Conservation (phyloP, 2,329 filamentous ascomycete genomes). For the Microascus cirrosus region DNA sequence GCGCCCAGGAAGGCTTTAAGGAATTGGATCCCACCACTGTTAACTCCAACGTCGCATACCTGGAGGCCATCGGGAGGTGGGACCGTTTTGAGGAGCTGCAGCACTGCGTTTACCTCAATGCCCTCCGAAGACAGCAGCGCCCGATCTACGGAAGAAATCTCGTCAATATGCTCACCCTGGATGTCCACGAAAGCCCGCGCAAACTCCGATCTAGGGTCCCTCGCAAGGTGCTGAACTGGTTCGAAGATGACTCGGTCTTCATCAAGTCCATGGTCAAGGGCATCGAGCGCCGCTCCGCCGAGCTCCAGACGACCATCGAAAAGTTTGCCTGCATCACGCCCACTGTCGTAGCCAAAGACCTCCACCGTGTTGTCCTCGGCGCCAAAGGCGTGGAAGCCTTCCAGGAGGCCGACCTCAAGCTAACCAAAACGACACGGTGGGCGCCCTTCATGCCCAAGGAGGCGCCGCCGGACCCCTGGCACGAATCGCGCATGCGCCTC, state of each 20-base stretch:
- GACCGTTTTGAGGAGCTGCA: conserved; percentile 67
- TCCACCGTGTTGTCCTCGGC: conserved; percentile 58
- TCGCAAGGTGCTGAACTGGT: conserved; percentile 59
- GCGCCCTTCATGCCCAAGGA: conserved; percentile 46
- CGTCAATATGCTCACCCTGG: conserved; percentile 62
- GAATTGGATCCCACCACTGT: conserved; percentile 55
- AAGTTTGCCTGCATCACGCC: conserved; percentile 92
- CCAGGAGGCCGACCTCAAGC: conserved; percentile 41
- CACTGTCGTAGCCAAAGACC: conserved; percentile 70
- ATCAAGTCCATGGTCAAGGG: conserved; percentile 62
- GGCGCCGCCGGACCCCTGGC: conserved; percentile 66
- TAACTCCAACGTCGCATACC: conserved; percentile 56
- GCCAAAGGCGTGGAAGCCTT: conserved; percentile 45
- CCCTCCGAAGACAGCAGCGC: conserved; percentile 65
- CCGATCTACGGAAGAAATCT: conserved; percentile 74
- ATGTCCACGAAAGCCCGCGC: conserved; percentile 45
- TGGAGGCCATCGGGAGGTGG: conserved; percentile 62
- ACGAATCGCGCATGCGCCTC: conserved; percentile 82
- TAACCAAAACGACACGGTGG: conserved; percentile 44
- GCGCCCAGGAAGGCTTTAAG: conserved; percentile 43
- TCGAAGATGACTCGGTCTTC: conserved; percentile 55
- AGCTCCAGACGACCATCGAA: conserved; percentile 63
- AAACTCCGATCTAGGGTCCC: conserved; percentile 50
- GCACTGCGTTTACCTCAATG: conserved; percentile 70
- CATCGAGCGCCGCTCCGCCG: conserved; percentile 59